Base-by-base conservation (phyloP, 768 basidiomycete species). In the Naganishia kalamii region DNA sequence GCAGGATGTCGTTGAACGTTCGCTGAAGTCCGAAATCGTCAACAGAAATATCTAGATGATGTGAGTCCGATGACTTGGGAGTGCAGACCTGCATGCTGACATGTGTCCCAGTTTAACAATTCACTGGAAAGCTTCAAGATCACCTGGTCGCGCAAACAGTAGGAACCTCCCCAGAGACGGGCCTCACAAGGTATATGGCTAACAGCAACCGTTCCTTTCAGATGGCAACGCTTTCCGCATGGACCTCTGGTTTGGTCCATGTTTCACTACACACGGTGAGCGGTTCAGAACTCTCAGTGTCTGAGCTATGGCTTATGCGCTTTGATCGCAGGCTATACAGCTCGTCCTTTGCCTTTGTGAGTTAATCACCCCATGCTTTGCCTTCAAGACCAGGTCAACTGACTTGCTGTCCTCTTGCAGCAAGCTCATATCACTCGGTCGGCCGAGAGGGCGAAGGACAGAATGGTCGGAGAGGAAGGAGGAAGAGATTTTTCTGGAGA, bases 31-130 rank as follows among this genome's bases (percentile, higher is more conserved):
- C 23, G 1, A 11, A 3, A n/a, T 33, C 67, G 60, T 49, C 6
- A 6, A 68, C 43, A 73, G 72, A 66, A 69, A 73, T 63, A 73
- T 70, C 68, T 71, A 30, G 76, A 75, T 43, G 74, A 75, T 33
- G 69, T 70, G 30, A 43, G 72, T 65, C 6, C 15, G n/a, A 57
- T 4, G 15, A 65, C 30, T 7, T 12, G 40, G 29, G 35, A 25
- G 17, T 2, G 27, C 43, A n/a, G 0, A 21, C 5, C 10, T 47
- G 13, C 32, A 21, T 8, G n/a, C 25, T 49, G 30, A 35, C 25
- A 43, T 4, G 44, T 21, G 17, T 21, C 30, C 3, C 59, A 62
- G 65, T 67, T 62, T 51, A 63, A 67, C 21, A 63, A 50, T 30
- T 25, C 51, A 19, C 61, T 67, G 19, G 66, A 67, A 47, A 67